These are phyloP conservation scores for Syzygium aqueum DNA, from an alignment of 345 rosid species.

Conservation along the genomic window DNA sequence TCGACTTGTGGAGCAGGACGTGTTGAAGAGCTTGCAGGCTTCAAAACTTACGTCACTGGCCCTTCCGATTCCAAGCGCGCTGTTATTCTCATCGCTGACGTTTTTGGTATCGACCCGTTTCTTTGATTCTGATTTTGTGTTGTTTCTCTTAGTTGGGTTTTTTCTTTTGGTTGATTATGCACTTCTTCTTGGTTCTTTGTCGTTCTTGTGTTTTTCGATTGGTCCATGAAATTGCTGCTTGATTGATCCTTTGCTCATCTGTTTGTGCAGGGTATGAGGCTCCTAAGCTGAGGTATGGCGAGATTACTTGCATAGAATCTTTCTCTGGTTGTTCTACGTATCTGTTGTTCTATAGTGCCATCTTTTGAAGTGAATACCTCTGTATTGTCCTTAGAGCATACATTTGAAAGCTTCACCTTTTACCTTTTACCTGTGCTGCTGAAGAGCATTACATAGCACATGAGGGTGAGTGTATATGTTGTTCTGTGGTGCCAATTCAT, in stretches of 20 bases:
- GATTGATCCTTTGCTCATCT: not conserved
- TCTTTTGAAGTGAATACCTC: not conserved
- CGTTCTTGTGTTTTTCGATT: not conserved
- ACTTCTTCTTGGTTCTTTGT: conserved; percentile 5
- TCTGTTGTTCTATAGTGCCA: not conserved
- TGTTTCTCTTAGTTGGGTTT: not conserved
- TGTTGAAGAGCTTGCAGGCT: conserved; percentile 50
- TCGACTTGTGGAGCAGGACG: conserved; percentile 47
- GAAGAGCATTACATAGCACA: not conserved
- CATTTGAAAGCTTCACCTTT: not conserved
- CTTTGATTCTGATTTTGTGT: not conserved
- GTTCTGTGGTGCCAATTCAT: not conserved
- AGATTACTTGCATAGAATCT: not conserved
- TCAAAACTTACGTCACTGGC: conserved; percentile 56
- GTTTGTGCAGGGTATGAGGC: conserved; percentile 33
- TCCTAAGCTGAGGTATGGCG: conserved; percentile 30
- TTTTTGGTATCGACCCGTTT: conserved; percentile 20
- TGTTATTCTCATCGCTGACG: conserved; percentile 56
- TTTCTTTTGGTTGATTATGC: conserved; percentile 2
- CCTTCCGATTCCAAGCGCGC: conserved; percentile 48
- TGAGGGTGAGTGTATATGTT: not conserved
- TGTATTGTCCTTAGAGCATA: not conserved
- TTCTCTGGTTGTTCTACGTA: not conserved
- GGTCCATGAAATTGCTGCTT: not conserved
- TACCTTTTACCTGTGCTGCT: not conserved